These are phyloP conservation scores for Petunia secreta DNA, from an alignment of 257 asterid genomes.

Conservation along the genomic window DNA sequence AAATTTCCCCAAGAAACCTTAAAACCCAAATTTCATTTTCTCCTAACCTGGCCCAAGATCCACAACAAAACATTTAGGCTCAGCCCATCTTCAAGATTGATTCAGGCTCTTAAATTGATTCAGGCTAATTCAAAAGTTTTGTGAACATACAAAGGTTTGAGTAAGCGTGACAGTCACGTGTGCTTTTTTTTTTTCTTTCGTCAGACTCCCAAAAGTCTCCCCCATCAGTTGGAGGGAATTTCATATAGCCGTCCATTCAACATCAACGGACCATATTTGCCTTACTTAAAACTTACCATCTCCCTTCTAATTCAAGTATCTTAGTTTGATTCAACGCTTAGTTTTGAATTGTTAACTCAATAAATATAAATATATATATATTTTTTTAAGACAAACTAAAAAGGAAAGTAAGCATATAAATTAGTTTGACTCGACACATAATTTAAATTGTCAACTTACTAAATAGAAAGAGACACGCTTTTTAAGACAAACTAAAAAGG, in stretches of 20 bases:
- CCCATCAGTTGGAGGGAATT: slow-evolving; percentile 28
- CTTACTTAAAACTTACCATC: not conserved
- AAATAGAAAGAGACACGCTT: no score
- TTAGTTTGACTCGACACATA: no score
- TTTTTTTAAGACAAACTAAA: no score
- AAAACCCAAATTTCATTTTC: not conserved
- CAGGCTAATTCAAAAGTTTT: no score
- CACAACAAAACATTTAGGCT: slow-evolving; percentile 3
- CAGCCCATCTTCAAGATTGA: not conserved
- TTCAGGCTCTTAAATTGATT: not conserved
- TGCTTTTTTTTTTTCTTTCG: not conserved
- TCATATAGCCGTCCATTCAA: slow-evolving; percentile 33
- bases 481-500: no score
- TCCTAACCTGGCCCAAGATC: not conserved
- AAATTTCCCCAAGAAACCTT: not conserved
- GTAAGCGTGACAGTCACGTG: slow-evolving; percentile 21
- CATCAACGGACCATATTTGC: slow-evolving; percentile 23
- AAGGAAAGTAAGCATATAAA: no score
- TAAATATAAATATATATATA: no score
- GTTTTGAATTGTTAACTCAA: no score
- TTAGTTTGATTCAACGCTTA: no score
- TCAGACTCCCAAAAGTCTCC: slow-evolving; percentile 20
- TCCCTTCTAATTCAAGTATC: no score
- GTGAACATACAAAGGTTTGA: not conserved
- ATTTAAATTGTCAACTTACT: no score